These are phyloP conservation scores for Naganishia cerealis DNA, from an alignment of 1,284 basidiomycete genomes.

Conservation along the genomic window DNA sequence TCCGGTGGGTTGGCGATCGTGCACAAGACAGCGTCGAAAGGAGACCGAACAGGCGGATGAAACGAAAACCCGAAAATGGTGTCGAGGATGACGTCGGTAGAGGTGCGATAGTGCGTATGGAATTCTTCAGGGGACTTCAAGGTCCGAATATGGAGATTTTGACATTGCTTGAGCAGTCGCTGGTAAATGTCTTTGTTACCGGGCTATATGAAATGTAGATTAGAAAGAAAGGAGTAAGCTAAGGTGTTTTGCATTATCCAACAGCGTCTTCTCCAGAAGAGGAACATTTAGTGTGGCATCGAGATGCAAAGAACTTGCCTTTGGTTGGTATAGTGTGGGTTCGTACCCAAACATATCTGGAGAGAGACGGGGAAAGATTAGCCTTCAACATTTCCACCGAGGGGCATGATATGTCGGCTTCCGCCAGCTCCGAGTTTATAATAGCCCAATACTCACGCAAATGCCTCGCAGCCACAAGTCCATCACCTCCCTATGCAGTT, in stretches of 20 bases:
- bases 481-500: constrained; percentile 75
- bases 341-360: constrained; percentile 83
- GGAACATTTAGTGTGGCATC: neutral
- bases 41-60: constrained; percentile 78
- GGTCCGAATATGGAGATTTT: constrained; percentile 77
- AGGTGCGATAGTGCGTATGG: constrained; percentile 42
- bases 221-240: neutral
- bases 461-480: constrained; percentile 92
- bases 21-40: constrained; percentile 76
- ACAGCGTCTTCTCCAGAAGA: constrained; percentile 1
- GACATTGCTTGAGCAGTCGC: constrained; percentile 80
- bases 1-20: constrained; percentile 60
- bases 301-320: constrained; percentile 59
- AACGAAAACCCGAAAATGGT: constrained; percentile 97
- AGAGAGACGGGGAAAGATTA: neutral
- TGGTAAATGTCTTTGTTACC: constrained; percentile 85
- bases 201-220: constrained; percentile 57
- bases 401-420: neutral
- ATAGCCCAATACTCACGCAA: constrained; percentile 61
- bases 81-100: constrained; percentile 82
- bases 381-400: neutral
- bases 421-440: neutral
- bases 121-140: constrained; percentile 62
- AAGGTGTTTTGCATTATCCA: neutral
- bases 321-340: constrained; percentile 85